Conservation (phyloP, 2,329 filamentous ascomycete species). For the Ploettnerulaceae sp. region DNA sequence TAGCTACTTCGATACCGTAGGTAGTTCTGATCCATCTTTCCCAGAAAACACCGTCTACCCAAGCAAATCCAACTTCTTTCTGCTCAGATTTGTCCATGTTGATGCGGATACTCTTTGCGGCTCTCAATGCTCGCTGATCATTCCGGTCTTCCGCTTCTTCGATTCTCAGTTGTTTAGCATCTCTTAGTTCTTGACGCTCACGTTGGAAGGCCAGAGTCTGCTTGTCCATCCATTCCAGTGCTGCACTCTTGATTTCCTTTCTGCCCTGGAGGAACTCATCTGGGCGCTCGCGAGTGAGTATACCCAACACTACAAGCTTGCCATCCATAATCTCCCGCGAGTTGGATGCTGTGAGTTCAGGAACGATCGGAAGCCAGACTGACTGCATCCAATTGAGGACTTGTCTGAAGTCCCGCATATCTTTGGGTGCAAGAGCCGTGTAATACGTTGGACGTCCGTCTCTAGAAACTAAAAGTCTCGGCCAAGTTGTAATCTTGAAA, state of each 20-base stretch:
- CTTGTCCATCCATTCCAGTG: conserved; percentile 97
- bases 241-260: conserved; percentile 91
- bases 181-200: conserved; percentile 86
- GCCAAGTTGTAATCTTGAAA: conserved; percentile 97
- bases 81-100: conserved; percentile 83
- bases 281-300: conserved; percentile 73
- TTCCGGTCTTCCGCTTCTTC: conserved; percentile 93
- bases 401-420: conserved; percentile 82
- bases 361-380: conserved; percentile 93
- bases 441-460: conserved; percentile 91
- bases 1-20: conserved; percentile 80
- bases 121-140: conserved; percentile 78
- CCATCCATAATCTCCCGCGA: conserved; percentile 92
- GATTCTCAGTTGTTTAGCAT: conserved; percentile 90
- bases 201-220: conserved; percentile 87
- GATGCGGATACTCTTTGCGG: conserved; percentile 87
- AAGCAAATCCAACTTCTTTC: conserved; percentile 90
- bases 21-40: conserved; percentile 95
- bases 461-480: conserved; percentile 82
- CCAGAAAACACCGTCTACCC: conserved; percentile 97
- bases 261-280: conserved; percentile 75
- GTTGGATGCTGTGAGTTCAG: conserved; percentile 86
- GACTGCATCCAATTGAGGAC: conserved; percentile 91
- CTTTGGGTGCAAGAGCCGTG: conserved; percentile 75
- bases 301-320: conserved; percentile 88